These are phyloP conservation scores for Ailanthus altissimus DNA, from an alignment of 345 rosid genomes.

Conservation along the genomic window DNA sequence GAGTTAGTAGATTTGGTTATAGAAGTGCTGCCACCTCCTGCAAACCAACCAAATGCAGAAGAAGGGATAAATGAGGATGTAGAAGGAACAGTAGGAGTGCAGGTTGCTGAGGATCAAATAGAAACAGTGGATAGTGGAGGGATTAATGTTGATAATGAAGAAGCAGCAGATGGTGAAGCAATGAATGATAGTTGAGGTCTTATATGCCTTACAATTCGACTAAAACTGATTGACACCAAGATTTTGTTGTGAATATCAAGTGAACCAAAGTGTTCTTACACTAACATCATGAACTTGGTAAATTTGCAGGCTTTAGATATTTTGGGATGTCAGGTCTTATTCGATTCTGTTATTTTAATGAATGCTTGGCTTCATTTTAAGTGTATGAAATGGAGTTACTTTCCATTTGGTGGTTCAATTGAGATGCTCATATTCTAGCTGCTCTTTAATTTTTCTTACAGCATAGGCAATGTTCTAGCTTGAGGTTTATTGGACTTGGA, in stretches of 20 bases:
- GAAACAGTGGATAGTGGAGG: not conserved
- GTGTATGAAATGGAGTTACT: not conserved
- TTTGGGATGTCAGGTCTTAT: not conserved
- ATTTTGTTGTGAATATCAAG: not conserved
- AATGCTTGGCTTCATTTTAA: not conserved
- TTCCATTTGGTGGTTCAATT: not conserved
- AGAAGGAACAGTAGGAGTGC: conserved; percentile 4
- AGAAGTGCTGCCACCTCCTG: not conserved
- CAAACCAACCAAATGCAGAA: too few species aligned
- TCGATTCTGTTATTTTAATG: not conserved
- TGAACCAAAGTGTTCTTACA: not conserved
- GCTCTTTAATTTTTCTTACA: not conserved
- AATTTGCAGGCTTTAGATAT: not conserved
- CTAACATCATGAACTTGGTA: not conserved
- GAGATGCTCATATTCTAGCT: not conserved
- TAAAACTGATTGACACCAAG: not conserved
- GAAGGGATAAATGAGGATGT: too few species aligned
- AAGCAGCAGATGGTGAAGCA: not conserved
- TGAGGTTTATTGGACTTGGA: too few species aligned
- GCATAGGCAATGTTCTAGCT: not conserved
- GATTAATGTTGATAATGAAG: not conserved
- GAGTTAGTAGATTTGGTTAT: not conserved
- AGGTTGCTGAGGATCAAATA: not conserved
- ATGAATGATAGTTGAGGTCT: conserved; percentile 14
- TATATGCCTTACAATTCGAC: not conserved